These are phyloP conservation scores for Phaeosphaeriaceae sp. DNA, from an alignment of 2,329 filamentous ascomycete species.

Conservation along the genomic window DNA sequence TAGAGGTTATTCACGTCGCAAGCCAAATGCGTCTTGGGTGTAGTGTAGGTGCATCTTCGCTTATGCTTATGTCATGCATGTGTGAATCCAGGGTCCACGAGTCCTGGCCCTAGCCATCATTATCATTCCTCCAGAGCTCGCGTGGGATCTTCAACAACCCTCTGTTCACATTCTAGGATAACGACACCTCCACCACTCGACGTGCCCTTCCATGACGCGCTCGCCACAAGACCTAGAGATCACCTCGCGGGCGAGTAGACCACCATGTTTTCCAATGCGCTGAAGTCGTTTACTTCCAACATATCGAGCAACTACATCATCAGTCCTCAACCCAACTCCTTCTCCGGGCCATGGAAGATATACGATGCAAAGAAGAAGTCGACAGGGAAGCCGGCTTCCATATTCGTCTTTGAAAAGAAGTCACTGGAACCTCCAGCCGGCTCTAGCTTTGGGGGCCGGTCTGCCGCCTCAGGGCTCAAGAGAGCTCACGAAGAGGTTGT, in stretches of 20 bases:
- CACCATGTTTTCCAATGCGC: constrained; percentile 83
- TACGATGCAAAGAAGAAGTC: constrained; percentile 97
- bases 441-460: constrained; percentile 62
- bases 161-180: no score
- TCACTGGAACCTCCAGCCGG: constrained; percentile 73
- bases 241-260: constrained; percentile 33
- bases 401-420: constrained; percentile 95
- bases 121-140: constrained; percentile 22
- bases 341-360: constrained; percentile 94
- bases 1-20: constrained; percentile 31
- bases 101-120: constrained; percentile 8
- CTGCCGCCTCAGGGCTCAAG: constrained; percentile 72
- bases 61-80: constrained; percentile 23
- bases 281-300: constrained; percentile 94
- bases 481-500: constrained; percentile 86
- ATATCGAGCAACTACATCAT: constrained; percentile 92
- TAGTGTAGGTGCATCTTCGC: constrained; percentile 6
- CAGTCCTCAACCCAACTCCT: constrained; percentile 74
- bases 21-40: background rate
- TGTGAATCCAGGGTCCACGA: background rate
- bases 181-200: constrained; percentile 18
- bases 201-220: constrained; percentile 37
- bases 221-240: constrained; percentile 20
- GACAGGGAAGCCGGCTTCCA: constrained; percentile 84
- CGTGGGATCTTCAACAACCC: constrained; percentile 18